Evolutionary conservation across 106 monocot genomes (phyloP).

Genomic region (Dioscorea dumetorum): DNA sequence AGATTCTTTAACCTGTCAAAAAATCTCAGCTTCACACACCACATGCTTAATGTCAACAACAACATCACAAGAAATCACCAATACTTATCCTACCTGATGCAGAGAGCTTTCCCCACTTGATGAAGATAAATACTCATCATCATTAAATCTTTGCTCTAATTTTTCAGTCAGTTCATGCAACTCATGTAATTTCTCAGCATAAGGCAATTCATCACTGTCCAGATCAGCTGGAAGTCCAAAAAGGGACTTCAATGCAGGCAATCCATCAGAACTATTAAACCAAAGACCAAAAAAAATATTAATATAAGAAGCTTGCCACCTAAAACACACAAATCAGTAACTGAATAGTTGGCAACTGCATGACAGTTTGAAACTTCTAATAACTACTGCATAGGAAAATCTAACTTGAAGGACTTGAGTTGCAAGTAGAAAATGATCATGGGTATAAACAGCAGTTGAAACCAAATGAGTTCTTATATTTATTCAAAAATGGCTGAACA

Average conservation of each 20-base stretch:
- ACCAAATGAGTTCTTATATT: too few relatives aligned
- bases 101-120: constrained; percentile 20
- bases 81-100: constrained; percentile 30
- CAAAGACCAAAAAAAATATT: background rate
- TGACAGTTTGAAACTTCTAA: too few relatives aligned
- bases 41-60: background rate
- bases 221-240: constrained; percentile 56
- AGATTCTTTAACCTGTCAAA: constrained; percentile 51
- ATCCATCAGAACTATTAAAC: constrained; percentile 25
- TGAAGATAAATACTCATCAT: constrained; percentile 18
- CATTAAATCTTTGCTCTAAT: constrained; percentile 34
- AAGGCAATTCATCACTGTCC: constrained; percentile 18
- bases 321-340: too few relatives aligned
- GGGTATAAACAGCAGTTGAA: too few relatives aligned
- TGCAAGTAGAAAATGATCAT: too few relatives aligned
- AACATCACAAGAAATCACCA: background rate
- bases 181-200: constrained; percentile 38
- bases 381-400: too few relatives aligned
- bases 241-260: constrained; percentile 51
- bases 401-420: too few relatives aligned
- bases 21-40: background rate
- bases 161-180: constrained; percentile 27
- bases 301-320: too few relatives aligned
- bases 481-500: too few relatives aligned
- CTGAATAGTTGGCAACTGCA: too few relatives aligned